Percentiles rank a stretch among this genome's conserved stretches.
These are phyloP conservation scores for Pulveroboletus sp. DNA, from an alignment of 768 basidiomycete genomes.

Conservation along the genomic window DNA sequence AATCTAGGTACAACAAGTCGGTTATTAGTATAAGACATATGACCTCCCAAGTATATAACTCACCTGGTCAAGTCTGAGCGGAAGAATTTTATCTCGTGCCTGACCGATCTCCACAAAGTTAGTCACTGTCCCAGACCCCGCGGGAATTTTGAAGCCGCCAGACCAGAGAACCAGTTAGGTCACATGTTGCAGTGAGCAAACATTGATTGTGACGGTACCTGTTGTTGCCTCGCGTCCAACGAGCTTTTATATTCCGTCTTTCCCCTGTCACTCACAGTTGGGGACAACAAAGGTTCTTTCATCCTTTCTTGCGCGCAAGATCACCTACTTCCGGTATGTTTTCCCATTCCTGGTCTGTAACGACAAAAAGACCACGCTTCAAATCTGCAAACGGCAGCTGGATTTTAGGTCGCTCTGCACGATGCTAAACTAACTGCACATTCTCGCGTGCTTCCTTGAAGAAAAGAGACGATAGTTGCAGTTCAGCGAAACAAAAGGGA, in stretches of 20 bases:
- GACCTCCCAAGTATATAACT: slow-evolving; percentile 8
- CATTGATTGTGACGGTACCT: slow-evolving; percentile 37
- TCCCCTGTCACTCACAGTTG: slow-evolving; percentile 84
- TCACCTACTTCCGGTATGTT: slow-evolving; percentile 97
- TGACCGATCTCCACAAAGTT: slow-evolving; percentile 97
- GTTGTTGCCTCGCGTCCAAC: slow-evolving; percentile 73
- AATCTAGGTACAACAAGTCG: slow-evolving; percentile 43
- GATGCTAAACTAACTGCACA: slow-evolving; percentile 66
- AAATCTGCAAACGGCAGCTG: slow-evolving; percentile 95
- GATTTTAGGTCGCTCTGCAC: slow-evolving; percentile 89
- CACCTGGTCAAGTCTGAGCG: slow-evolving; percentile 91
- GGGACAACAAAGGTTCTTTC: slow-evolving; percentile 88
- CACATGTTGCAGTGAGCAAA: not conserved
- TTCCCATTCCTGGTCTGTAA: slow-evolving; percentile 96
- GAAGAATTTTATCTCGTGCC: slow-evolving; percentile 91
- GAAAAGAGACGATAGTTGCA: not conserved
- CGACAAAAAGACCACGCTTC: slow-evolving; percentile 82
- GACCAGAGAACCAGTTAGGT: slow-evolving; percentile 8
- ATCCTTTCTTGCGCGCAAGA: slow-evolving; percentile 88
- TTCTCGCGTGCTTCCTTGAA: slow-evolving; percentile 74
- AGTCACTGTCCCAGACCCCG: slow-evolving; percentile 76
- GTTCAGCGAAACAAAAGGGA: not conserved
- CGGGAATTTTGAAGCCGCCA: slow-evolving; percentile 80
- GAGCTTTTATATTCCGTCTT: slow-evolving; percentile 77
- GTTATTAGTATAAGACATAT: not conserved